Base-by-base conservation (phyloP, 2,329 filamentous ascomycete genomes). In the Trichophyton schoenleinii region DNA sequence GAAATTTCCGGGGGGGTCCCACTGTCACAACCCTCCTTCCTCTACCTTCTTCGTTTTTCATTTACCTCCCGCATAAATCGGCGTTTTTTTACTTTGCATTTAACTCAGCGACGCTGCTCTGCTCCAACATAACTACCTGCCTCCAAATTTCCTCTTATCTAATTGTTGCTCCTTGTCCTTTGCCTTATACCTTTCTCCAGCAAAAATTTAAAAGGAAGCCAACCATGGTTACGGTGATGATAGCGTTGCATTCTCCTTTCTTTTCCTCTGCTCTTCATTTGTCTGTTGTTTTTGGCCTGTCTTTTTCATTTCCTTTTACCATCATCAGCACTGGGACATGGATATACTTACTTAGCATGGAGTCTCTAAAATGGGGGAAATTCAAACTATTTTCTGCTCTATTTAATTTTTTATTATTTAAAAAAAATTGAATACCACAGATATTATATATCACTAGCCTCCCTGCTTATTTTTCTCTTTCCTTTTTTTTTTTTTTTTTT, bases 161-260 rank as follows among this genome's bases (percentile, higher is more conserved):
- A 38, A 38, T 38, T 38, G 1, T 38, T 38, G 9, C 41, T 44
- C 41, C 6, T 44, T 44, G 2, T 44, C 25, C 22, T 38, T 38
- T 38, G 34, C 11, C 34, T 13, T 13, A 13, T 38, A 38, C 20
- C 22, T 36, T 38, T 55, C 28, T 28, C 15, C 20, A 36, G 31
- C 31, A 55, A 55, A 55, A 44, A 55, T 34, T 36, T 36, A 34
- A 55, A 55, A 55, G 52, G 52, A 55, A 55, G 52, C 25, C 52
- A 55, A 55, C 52, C 25, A 53, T 18, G 48, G 48, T 34, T 13
- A 55, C 18, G 25, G 52, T 55, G 31, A 55, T 55, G 52, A 55
- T 38, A 55, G 52, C 52, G 52, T 28, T 55, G 31, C 52, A 55
- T 55, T 34, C 9, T 13, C 34, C 34, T 38, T n/a, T 25, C 28